Evolutionary conservation across 2,329 filamentous ascomycete genomes (phyloP).

Genomic region (Lasiodiplodia citricola): DNA sequence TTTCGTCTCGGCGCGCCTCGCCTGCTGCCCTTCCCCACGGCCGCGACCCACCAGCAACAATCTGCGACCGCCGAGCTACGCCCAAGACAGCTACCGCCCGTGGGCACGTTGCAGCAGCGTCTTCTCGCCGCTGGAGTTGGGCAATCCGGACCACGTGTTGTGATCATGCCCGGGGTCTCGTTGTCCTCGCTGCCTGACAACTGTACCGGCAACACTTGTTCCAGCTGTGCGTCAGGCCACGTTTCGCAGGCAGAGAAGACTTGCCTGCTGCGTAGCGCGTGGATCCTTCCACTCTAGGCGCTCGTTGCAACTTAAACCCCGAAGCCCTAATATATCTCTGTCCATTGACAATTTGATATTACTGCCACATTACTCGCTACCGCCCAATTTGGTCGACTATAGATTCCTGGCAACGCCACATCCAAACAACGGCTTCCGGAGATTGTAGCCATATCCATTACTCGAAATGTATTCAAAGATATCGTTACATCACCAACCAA

Average conservation of each 20-base stretch:
- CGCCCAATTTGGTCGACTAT: neutral
- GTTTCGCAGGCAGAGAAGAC: neutral
- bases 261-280: neutral
- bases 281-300: conserved; percentile 9
- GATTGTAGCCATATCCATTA: neutral
- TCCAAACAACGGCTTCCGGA: neutral
- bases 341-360: neutral
- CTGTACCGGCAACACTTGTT: neutral
- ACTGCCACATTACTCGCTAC: neutral
- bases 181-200: neutral
- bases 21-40: conserved; percentile 10
- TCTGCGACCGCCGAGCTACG: neutral
- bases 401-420: neutral
- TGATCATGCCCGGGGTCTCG: neutral
- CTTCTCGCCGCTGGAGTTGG: neutral
- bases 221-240: conserved; percentile 4
- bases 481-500: neutral
- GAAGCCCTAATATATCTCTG: neutral
- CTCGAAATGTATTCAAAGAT: neutral
- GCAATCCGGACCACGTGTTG: conserved; percentile 12
- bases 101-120: neutral
- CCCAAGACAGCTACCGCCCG: conserved; percentile 16
- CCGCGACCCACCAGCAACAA: neutral
- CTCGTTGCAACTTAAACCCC: conserved; percentile 1
- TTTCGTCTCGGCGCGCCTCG: conserved; percentile 2